A percentile compares a stretch with the other conserved stretches of the same genome.
Conservation (phyloP, 805 yeast species). For the Isabelozyma gotoi region DNA sequence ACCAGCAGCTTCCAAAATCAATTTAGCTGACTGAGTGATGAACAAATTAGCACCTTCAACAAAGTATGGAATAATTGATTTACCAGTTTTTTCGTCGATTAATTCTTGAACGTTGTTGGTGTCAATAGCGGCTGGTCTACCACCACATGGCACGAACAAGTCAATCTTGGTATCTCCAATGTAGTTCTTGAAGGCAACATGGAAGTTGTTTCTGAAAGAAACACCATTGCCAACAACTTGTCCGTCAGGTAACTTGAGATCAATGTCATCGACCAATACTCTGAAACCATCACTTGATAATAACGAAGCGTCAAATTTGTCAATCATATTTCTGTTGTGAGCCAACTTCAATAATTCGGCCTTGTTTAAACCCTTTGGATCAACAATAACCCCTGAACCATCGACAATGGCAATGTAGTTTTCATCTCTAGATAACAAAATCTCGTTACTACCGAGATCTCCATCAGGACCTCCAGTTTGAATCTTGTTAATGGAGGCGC, state of each 20-base stretch:
- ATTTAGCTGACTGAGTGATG: constrained; percentile 90
- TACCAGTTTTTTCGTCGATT: constrained; percentile 74
- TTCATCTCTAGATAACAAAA: constrained; percentile 79
- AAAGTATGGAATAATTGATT: constrained; percentile 75
- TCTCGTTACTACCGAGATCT: constrained; percentile 95
- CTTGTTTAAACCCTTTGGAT: constrained; percentile 86
- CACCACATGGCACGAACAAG: constrained; percentile 97
- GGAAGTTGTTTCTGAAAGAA: constrained; percentile 87
- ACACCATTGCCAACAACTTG: constrained; percentile 76
- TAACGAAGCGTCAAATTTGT: constrained; percentile 62
- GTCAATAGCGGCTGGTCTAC: constrained; percentile 95
- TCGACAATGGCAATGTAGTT: constrained; percentile 86
- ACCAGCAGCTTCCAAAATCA: constrained; percentile 83
- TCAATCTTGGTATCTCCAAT: constrained; percentile 63
- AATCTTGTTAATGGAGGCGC: constrained; percentile 63
- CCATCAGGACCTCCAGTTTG: constrained; percentile 99
- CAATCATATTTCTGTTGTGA: constrained; percentile 69
- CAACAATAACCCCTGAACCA: constrained; percentile 94
- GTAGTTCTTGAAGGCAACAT: constrained; percentile 64
- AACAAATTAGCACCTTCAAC: constrained; percentile 98
- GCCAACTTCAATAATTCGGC: constrained; percentile 79
- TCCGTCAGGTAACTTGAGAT: constrained; percentile 77
- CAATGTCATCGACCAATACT: constrained; percentile 82
- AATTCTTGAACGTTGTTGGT: constrained; percentile 73
- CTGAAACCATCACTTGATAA: constrained; percentile 76